phyloP scores from a whole-genome alignment of 169 alveolate species.

The Plasmodium billcollinsi region DNA sequence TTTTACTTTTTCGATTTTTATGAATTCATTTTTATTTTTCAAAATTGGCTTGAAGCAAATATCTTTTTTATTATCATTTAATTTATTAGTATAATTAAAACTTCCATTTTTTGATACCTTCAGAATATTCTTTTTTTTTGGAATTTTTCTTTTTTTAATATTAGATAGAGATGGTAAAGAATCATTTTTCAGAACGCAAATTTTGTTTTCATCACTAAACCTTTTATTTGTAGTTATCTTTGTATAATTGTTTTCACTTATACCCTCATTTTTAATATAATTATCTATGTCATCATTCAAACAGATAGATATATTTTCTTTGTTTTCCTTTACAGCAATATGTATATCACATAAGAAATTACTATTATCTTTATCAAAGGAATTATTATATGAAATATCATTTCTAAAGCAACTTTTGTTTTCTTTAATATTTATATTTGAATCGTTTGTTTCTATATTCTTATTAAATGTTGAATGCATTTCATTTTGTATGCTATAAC shows the following conservation, averaged over 20 bases:
- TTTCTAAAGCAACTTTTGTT: not conserved
- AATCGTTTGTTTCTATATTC: not conserved
- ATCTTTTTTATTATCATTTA: not conserved
- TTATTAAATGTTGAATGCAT: slow-evolving; percentile 4
- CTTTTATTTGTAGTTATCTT: no score
- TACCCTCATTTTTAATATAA: no score
- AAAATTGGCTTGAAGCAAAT: not conserved
- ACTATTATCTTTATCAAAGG: no score
- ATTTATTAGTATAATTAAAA: not conserved
- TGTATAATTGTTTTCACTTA: no score
- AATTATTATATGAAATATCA: no score
- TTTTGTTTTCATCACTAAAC: not conserved
- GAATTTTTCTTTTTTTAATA: not conserved
- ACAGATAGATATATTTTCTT: no score
- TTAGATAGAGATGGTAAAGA: no score
- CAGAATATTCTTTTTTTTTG: not conserved
- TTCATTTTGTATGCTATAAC: slow-evolving; percentile 47
- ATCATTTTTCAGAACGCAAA: no score
- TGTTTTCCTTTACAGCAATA: no score
- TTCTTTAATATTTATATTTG: not conserved
- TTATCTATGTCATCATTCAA: no score
- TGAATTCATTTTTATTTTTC: not conserved
- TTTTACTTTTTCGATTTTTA: not conserved
- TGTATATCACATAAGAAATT: no score
- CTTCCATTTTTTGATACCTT: not conserved